A percentile compares a stretch with the other conserved stretches of the same genome.
Conservation (phyloP, 1,139 yeast genomes). For the Kluyveromyces marxianus region DNA sequence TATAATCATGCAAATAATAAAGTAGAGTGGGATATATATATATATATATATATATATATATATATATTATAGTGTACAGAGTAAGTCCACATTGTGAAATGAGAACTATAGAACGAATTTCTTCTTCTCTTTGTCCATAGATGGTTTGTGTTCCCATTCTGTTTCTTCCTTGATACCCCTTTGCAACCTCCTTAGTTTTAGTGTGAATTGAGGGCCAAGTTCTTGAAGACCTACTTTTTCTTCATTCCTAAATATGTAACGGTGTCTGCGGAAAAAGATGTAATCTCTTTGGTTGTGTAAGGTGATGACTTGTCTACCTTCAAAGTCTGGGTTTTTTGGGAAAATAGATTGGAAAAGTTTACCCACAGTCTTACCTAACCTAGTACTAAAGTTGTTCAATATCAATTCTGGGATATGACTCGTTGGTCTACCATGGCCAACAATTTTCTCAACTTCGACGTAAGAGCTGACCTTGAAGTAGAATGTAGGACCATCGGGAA, state of each 20-base stretch:
- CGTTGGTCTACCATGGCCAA: conserved; percentile 87
- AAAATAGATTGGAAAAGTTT: conserved; percentile 83
- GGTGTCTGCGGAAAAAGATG: conserved; percentile 89
- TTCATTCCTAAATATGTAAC: conserved; percentile 82
- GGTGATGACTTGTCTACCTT: conserved; percentile 93
- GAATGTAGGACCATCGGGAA: conserved; percentile 92
- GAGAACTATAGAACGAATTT: conserved; percentile 65
- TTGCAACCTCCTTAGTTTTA: conserved; percentile 80
- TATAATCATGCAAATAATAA: too few relatives aligned
- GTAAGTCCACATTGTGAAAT: neutral
- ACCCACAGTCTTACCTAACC: conserved; percentile 90
- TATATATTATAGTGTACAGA: neutral
- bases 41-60: neutral
- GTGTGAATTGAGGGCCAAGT: conserved; percentile 91
- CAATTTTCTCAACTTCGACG: conserved; percentile 63
- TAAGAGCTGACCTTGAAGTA: conserved; percentile 82
- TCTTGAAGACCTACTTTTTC: conserved; percentile 93
- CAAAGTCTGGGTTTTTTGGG: conserved; percentile 87
- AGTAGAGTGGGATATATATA: neutral
- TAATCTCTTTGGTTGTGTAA: conserved; percentile 93
- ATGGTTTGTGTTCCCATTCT: conserved; percentile 95
- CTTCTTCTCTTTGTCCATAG: conserved; percentile 92
- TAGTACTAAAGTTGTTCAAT: conserved; percentile 82
- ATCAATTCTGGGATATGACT: conserved; percentile 87
- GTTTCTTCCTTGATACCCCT: conserved; percentile 86